Conservation (phyloP, 1,139 yeast species). For the Pichia sp. region DNA sequence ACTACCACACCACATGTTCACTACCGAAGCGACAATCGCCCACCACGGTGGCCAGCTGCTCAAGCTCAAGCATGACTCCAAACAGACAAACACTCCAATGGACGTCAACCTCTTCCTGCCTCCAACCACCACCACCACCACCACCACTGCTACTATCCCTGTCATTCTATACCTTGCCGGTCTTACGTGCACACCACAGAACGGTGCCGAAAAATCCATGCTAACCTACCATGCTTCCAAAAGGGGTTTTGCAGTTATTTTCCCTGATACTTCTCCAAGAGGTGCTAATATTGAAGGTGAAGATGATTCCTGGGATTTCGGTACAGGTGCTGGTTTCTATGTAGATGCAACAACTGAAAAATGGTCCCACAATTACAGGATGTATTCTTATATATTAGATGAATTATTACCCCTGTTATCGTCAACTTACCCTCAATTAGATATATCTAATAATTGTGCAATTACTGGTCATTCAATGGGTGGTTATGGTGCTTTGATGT, state of each 20-base stretch:
- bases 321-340: conserved; percentile 93
- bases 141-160: conserved; percentile 43
- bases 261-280: conserved; percentile 96
- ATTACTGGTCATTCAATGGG: conserved; percentile 98
- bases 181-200: conserved; percentile 87
- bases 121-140: conserved; percentile 33
- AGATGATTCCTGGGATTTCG: conserved; percentile 82
- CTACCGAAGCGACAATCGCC: conserved; percentile 48
- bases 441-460: conserved; percentile 47
- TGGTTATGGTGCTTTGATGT: conserved; percentile 84
- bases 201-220: conserved; percentile 91
- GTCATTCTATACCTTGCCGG: conserved; percentile 81
- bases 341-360: conserved; percentile 73
- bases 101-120: conserved; percentile 80
- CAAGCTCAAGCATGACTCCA: conserved; percentile 70
- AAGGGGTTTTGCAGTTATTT: conserved; percentile 79
- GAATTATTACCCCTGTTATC: conserved; percentile 56
- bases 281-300: conserved; percentile 82
- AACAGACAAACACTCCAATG: conserved; percentile 63
- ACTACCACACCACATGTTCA: conserved; percentile 48
- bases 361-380: conserved; percentile 66
- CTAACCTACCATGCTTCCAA: conserved; percentile 76
- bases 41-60: conserved; percentile 71
- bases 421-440: conserved; percentile 42
- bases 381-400: conserved; percentile 75